These are phyloP conservation scores for Perkinsus olseni DNA, from an alignment of 169 alveolate species.

Conservation along the genomic window DNA sequence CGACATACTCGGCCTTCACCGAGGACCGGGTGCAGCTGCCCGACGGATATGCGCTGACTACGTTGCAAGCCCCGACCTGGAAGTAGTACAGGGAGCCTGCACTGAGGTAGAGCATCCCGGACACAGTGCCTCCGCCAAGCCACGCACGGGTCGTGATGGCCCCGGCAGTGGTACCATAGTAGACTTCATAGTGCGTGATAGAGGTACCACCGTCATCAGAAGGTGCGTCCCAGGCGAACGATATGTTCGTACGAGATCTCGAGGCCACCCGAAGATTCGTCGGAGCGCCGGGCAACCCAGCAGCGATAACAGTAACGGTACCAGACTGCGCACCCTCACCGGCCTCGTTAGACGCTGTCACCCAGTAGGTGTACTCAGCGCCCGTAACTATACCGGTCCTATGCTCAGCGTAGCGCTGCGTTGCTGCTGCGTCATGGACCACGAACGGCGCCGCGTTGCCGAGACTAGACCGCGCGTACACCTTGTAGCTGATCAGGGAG, in stretches of 20 bases:
- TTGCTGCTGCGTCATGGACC: neutral
- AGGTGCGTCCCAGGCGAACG: slow-evolving; percentile 5
- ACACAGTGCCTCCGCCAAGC: neutral
- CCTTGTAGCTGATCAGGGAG: neutral
- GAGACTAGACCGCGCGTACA: neutral
- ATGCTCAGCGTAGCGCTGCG: neutral
- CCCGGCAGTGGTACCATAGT: neutral
- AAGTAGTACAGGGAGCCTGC: slow-evolving; percentile 7
- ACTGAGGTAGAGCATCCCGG: neutral
- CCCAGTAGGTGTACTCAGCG: slow-evolving; percentile 9
- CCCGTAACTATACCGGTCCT: neutral
- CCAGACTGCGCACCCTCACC: slow-evolving; percentile 8
- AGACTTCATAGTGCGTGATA: slow-evolving; percentile 11
- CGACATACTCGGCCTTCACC: neutral
- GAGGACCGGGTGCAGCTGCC: neutral
- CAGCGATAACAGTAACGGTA: neutral
- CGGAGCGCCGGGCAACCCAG: slow-evolving; percentile 11
- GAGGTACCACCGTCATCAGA: slow-evolving; percentile 5
- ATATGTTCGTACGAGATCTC: neutral
- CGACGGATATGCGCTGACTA: neutral
- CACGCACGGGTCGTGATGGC: slow-evolving; percentile 1
- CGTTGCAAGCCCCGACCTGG: slow-evolving; percentile 7
- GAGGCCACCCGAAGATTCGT: neutral
- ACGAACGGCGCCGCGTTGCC: neutral
- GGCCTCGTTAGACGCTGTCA: slow-evolving; percentile 10